Evolutionary conservation across 768 basidiomycete species (phyloP).

Genomic region (Hypholoma sublateritium): DNA sequence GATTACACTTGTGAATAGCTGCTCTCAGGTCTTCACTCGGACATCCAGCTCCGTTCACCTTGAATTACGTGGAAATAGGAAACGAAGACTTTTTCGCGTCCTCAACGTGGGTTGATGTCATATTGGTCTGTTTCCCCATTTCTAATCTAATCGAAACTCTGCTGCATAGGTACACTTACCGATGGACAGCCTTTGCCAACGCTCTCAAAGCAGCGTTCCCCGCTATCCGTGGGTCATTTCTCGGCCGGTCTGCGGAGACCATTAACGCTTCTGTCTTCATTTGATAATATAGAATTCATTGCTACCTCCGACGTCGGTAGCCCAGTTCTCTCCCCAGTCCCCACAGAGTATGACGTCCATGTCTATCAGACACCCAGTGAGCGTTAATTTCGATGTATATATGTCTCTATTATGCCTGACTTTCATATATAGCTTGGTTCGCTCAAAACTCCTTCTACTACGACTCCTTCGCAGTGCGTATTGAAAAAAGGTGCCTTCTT

Average conservation of each 20-base stretch:
- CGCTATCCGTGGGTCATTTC: conserved; percentile 40
- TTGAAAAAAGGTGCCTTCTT: conserved; percentile 40
- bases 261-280: not conserved
- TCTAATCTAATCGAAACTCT: not conserved
- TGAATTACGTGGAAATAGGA: conserved; percentile 18
- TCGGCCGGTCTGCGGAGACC: not conserved
- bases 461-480: conserved; percentile 33
- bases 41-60: conserved; percentile 12
- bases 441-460: conserved; percentile 41
- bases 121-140: not conserved
- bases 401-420: no score
- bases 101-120: conserved; percentile 14
- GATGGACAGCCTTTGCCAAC: conserved; percentile 50
- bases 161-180: conserved; percentile 43
- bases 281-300: conserved; percentile 45
- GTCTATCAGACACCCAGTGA: conserved; percentile 57
- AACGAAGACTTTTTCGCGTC: conserved; percentile 25
- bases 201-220: conserved; percentile 50
- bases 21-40: conserved; percentile 13
- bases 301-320: conserved; percentile 46
- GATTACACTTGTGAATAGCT: conserved; percentile 5
- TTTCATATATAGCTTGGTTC: conserved; percentile 34
- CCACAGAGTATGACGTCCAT: conserved; percentile 56
- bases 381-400: conserved; percentile 2
- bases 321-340: conserved; percentile 47